Percentiles rank a stretch among this genome's conserved stretches.
These are phyloP conservation scores for Trichoderma hamatum DNA, from an alignment of 2,329 filamentous ascomycete species.

Conservation along the genomic window DNA sequence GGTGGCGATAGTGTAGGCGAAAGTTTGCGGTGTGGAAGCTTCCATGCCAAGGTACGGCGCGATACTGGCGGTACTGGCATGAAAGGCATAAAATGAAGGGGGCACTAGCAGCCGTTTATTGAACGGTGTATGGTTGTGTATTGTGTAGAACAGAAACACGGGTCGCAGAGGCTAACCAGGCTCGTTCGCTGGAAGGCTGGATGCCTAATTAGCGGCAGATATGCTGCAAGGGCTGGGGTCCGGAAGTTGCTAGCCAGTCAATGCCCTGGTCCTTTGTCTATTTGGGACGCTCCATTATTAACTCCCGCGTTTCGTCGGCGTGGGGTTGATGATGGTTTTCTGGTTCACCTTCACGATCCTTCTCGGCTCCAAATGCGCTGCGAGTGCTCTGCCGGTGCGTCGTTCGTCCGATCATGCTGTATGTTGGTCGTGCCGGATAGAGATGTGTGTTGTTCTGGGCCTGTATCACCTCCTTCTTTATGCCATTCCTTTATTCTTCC, in stretches of 20 bases:
- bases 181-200: not conserved
- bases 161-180: not conserved
- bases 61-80: not conserved
- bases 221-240: not conserved
- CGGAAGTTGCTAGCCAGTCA: constrained; percentile 20
- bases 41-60: too few relatives aligned
- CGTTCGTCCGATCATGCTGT: not conserved
- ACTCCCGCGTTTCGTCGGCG: constrained; percentile 23
- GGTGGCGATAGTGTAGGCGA: not conserved
- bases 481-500: not conserved
- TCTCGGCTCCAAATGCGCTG: not conserved
- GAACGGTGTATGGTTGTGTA: not conserved
- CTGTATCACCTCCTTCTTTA: not conserved
- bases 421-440: not conserved
- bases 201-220: constrained; percentile 17
- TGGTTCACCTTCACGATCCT: not conserved
- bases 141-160: not conserved
- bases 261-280: constrained; percentile 21
- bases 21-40: not conserved
- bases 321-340: constrained; percentile 6
- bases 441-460: not conserved
- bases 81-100: not conserved
- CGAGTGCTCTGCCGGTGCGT: not conserved
- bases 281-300: constrained; percentile 21
- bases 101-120: constrained; percentile 7